Base-by-base conservation (phyloP, 2,329 filamentous ascomycete species). In the Fusarium zealandicum region DNA sequence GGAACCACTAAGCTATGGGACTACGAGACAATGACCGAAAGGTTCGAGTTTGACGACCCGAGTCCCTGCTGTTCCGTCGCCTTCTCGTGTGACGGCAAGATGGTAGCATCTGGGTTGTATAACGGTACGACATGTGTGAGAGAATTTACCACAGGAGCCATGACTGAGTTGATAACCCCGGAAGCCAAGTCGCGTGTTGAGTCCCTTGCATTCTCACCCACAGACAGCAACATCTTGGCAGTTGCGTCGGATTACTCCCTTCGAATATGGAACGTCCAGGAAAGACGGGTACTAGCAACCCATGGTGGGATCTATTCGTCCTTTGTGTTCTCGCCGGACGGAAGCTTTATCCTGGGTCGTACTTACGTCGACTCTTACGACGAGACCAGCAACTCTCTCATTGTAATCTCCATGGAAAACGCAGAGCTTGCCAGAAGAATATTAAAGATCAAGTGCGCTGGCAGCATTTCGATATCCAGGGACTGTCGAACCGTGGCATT, bases 1-100 rank as follows among this genome's bases (percentile, higher is more conserved):
- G 25, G 12, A 6, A 51, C 42, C 4, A 28, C 42, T 6, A 47
- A 22, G 4, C 5, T 49, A 9, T 53, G 43, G 50, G 50, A 53
- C 13, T 20, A n/a, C 6, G 17, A 27, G 10, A 49, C 50, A 9
- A 37, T 43, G 1, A 32, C 50, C 8, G 43, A 53, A 8, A 17
- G 25, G 2, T 53, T 32, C 20, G 16, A 13, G 4, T 43, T 49
- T 7, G 10, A 31, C 2, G 36, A 16, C 2, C 0, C 16, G 1
- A n/a, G 4, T 8, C 1, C 2, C 2, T 3, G 4, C 3, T 4
- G 3, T 2, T 25, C 6, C 5, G 30, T 28, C 16, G 31, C 31
- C 5, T 53, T 48, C 18, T 53, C 50, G 2, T 22, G 31, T 8
- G 37, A 53, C 22, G 43, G 43, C 4, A 18, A 20, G 5, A 25